Evolutionary conservation across 306 rosid genomes (phyloP), one percentile per base, ranked within the genome.

Genomic region (Carpinus fangiana): DNA sequence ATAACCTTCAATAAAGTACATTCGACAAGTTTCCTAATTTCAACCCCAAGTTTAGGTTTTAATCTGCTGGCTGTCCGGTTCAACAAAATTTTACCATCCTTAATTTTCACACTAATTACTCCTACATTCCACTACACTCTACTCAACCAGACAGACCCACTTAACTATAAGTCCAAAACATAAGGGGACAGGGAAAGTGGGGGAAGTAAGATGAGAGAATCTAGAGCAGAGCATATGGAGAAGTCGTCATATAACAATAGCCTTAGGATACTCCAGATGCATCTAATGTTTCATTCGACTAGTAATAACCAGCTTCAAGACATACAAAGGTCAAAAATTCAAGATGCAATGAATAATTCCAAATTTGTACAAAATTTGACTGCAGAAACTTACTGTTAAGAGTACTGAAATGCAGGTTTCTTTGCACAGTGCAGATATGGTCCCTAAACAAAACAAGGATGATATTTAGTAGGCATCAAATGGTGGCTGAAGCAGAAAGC

Each of bases 351-450:
- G 18, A 38, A 41, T 41, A 57, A 76, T 52, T 67, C 31, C 54
- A 26, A 38, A 82, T 52, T 17, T 60, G n/a, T 74, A n/a, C 14
- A 23, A 46, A 53, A n/a, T 38, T 23, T 10, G n/a, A 26, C 57
- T 43, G 41, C 45, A 47, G 61, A 80, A 62, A 88, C 98, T 92
- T 89, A 94, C 98, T 89, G 83, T 86, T 92, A 78, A 92, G 84
- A 79, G 93, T 80, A 87, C 70, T 89, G 82, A 92, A 92, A 86
- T 92, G 94, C 81, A 94, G 82, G 86, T 73, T 92, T 88, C 98
- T 90, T 86, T 92, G 98, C 76, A 87, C 95, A 74, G 26, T 92
- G 88, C 94, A 92, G 78, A 94, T 92, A 81, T 89, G 82, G 75
- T 93, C 98, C 97, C 98, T 92, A 84, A 85, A 85, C 31, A 68